phyloP scores from a whole-genome alignment of 1,284 basidiomycete species.

The Microbotryum intermedium region DNA sequence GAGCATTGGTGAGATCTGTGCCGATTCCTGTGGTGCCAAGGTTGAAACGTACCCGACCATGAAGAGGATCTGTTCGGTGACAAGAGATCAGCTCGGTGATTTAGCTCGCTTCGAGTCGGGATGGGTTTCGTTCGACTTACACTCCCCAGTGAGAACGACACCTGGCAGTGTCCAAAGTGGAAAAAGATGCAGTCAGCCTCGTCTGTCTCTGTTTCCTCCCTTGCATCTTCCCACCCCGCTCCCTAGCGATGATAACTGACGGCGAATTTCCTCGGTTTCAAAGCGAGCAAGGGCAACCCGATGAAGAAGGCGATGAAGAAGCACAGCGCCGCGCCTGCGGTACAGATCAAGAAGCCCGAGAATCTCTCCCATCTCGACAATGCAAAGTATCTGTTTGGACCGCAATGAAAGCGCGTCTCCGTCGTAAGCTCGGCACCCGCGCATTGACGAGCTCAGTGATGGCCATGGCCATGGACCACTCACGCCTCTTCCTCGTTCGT shows the following conservation, averaged over 20 bases:
- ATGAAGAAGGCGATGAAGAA: conserved; percentile 90
- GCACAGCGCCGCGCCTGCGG: conserved; percentile 83
- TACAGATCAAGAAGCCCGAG: conserved; percentile 85
- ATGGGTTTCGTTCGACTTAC: conserved; percentile 36
- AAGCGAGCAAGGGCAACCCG: conserved; percentile 66
- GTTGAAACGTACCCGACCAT: conserved; percentile 63
- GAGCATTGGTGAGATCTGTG: neutral
- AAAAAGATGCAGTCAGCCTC: neutral
- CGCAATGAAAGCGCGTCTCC: too few relatives aligned
- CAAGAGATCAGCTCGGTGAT: neutral
- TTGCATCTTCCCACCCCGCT: too few relatives aligned
- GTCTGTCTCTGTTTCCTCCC: too few relatives aligned
- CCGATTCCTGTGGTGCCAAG: neutral
- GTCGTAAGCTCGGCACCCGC: too few relatives aligned
- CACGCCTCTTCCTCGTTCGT: conserved; percentile 95
- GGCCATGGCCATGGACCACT: conserved; percentile 21
- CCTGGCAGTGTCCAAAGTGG: neutral
- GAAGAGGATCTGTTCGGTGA: conserved; percentile 46
- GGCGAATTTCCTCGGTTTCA: conserved; percentile 54
- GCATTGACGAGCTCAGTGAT: neutral
- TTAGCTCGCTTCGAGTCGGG: neutral
- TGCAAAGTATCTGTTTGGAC: conserved; percentile 50
- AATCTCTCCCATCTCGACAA: conserved; percentile 85
- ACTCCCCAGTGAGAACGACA: conserved; percentile 56
- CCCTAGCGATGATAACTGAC: neutral